Percentiles rank a stretch among this genome's conserved stretches.
phyloP scores from a whole-genome alignment of 169 alveolate genomes.

The Eimeria acervulina region DNA sequence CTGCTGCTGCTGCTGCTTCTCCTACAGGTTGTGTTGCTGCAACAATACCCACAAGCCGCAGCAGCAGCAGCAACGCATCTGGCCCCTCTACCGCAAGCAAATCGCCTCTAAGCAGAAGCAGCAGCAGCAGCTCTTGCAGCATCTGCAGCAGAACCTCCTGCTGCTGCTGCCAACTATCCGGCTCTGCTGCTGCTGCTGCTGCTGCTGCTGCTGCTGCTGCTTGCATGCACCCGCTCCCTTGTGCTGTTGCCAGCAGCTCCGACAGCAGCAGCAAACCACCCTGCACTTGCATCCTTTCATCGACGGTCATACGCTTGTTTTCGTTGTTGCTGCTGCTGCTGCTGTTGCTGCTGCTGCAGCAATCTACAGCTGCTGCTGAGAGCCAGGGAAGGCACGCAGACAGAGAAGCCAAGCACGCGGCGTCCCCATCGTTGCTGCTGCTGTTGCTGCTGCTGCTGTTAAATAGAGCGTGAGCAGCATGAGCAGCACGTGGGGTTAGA shows the following conservation, averaged over 20 bases:
- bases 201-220: too few species aligned
- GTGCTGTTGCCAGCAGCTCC: conserved; percentile 31
- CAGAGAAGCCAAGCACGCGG: background rate
- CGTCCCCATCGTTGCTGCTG: conserved; percentile 11
- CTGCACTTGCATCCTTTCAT: conserved; percentile 37
- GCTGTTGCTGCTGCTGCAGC: conserved; percentile 27
- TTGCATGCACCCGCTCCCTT: conserved; percentile 50
- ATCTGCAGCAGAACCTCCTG: too few species aligned
- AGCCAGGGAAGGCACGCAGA: background rate
- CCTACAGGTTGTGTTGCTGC: conserved; percentile 3
- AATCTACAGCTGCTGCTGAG: background rate
- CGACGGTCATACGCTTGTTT: conserved; percentile 19
- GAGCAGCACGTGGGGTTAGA: background rate
- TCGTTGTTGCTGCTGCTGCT: conserved; percentile 25
- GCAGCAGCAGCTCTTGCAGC: background rate
- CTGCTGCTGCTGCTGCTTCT: conserved; percentile 64
- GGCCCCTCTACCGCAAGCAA: background rate
- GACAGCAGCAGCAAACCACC: conserved; percentile 63
- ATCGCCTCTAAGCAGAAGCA: background rate
- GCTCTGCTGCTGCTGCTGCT: conserved; percentile 43
- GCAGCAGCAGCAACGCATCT: background rate
- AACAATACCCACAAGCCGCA: conserved; percentile 12
- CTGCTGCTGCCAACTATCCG: background rate
- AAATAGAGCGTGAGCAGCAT: background rate
- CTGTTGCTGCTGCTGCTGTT: conserved; percentile 58